Base-by-base conservation (phyloP, 148 eudicot species). In the Euryodendron excelsum region DNA sequence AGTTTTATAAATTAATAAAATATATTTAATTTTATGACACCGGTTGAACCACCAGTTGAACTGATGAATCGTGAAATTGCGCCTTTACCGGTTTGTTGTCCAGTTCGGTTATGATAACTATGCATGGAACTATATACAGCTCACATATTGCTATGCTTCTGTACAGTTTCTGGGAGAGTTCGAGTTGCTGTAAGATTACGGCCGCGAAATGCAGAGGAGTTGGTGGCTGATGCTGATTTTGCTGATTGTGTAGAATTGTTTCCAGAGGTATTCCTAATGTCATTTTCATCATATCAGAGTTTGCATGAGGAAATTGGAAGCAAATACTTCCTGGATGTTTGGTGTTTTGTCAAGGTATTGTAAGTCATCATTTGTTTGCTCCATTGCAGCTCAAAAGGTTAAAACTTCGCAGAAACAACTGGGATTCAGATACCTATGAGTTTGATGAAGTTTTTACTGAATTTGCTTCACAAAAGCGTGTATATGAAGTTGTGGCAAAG, bases 361-460 rank as follows among this genome's bases (percentile, higher is more conserved):
- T 50, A 30, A 65, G 13, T n/a, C 55, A 17, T 50, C 0, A 8
- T 74, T 41, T 64, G 34, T 73, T 65, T 44, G 62, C 73, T 67
- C 39, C 80, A 6, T 78, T 77, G 58, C 91, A 94, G 98, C 90
- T 94, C 41, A 94, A 94, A 82, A 89, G 97, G 82, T 83, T 94
- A 64, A 94, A 94, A 82, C 91, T 94, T 80, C 86, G 87, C 30
- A 94, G 87, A 78, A 94, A 94, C 88, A 92, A 92, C 64, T 94
- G 98, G 98, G 97, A 92, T 83, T 87, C 98, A 21, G 98, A 94
- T 77, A 91, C 97, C 37, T 94, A 83, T 79, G 97, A 91, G 87
- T 94, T 94, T 74, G 98, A 94, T 84, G 98, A 92, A 86, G 92
- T 94, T 80, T 80, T 94, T 64, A 94, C 98, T 39, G 98, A 94